These are phyloP conservation scores for Castanopsis chinensis DNA, from an alignment of 306 rosid genomes.

Conservation along the genomic window DNA sequence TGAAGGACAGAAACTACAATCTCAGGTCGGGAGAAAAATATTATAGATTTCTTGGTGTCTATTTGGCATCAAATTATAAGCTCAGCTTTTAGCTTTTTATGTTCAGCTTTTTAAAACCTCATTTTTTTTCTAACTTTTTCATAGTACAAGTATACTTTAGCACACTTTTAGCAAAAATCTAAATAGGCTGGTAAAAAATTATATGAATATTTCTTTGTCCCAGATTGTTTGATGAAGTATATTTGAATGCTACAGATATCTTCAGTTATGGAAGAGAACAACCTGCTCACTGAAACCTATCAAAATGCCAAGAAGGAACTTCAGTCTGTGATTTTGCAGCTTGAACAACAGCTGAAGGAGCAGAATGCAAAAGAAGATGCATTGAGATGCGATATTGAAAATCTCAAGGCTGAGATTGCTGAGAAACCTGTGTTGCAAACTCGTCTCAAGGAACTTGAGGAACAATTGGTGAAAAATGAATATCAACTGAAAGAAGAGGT, in stretches of 20 bases:
- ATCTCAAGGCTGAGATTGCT: constrained; percentile 55
- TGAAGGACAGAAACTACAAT: constrained; percentile 66
- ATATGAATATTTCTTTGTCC: constrained; percentile 2
- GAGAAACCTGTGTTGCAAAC: constrained; percentile 61
- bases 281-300: constrained; percentile 65
- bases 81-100: too few species aligned
- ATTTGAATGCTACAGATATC: constrained; percentile 53
- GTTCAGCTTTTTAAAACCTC: too few species aligned
- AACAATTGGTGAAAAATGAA: constrained; percentile 54
- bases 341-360: constrained; percentile 72
- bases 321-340: constrained; percentile 53
- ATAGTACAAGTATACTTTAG: too few species aligned
- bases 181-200: neutral
- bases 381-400: constrained; percentile 60
- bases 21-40: constrained; percentile 59
- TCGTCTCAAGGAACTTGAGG: constrained; percentile 60
- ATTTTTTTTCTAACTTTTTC: too few species aligned
- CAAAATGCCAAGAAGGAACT: constrained; percentile 71
- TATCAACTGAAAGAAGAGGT: constrained; percentile 72
- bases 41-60: neutral
- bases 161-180: too few species aligned
- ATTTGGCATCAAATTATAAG: too few species aligned
- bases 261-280: constrained; percentile 71
- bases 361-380: constrained; percentile 52
- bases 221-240: neutral